Percentiles rank a stretch among this genome's conserved stretches.
These are phyloP conservation scores for Phyllosticta citriasiana DNA, from an alignment of 2,329 filamentous ascomycete genomes.

Conservation along the genomic window DNA sequence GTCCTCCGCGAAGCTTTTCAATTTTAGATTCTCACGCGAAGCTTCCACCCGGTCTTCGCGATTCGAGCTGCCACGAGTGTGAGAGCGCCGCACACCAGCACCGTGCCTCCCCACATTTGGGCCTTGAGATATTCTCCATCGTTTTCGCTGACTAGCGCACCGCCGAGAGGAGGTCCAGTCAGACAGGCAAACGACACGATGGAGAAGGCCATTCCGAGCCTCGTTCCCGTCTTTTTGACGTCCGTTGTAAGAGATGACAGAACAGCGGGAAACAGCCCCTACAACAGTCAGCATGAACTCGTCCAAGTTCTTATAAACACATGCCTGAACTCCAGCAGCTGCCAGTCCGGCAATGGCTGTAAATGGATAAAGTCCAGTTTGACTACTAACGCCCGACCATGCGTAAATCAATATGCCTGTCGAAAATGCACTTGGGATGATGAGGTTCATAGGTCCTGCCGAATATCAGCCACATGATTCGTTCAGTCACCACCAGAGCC, in stretches of 20 bases:
- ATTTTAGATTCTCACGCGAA: conserved; percentile 19
- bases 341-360: conserved; percentile 22
- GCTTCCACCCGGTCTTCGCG: conserved; percentile 22
- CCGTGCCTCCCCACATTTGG: conserved; percentile 20
- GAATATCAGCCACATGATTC: background rate
- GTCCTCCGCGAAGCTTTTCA: background rate
- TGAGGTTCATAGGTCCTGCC: conserved; percentile 8
- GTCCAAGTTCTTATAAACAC: background rate
- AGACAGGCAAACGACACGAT: conserved; percentile 26
- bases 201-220: conserved; percentile 29
- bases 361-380: conserved; percentile 21
- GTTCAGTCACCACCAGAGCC: background rate
- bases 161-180: conserved; percentile 26
- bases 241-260: conserved; percentile 18
- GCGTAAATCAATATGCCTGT: conserved; percentile 15
- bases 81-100: conserved; percentile 21
- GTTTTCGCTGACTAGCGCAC: conserved; percentile 22
- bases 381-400: conserved; percentile 22
- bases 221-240: conserved; percentile 23
- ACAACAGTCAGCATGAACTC: background rate
- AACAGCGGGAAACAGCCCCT: conserved; percentile 13
- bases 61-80: conserved; percentile 21
- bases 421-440: conserved; percentile 2
- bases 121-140: conserved; percentile 23
- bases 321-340: conserved; percentile 19